Evolutionary conservation across 208 protist species (phyloP), one percentile per base, ranked within the genome.

Genomic region (Trypanosomatidae sp.): DNA sequence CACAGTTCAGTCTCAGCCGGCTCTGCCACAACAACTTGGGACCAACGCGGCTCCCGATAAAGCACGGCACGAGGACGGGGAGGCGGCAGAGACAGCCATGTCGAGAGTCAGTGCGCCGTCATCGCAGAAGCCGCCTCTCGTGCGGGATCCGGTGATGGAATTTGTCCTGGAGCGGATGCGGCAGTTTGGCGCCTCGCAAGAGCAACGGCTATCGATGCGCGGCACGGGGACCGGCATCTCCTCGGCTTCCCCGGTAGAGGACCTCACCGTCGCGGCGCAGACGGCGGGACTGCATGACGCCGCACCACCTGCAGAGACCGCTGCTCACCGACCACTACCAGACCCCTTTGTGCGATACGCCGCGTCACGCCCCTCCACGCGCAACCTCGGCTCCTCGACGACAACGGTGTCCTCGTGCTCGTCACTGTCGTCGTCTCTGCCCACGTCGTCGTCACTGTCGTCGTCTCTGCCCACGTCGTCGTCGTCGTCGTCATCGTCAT

Each of bases 111-210:
- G 58, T 17, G 58, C 58, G 30, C 58, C 58, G 58, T 9, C 58
- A 36, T 36, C 33, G 33, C 30, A 28, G 17, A 28, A 62, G 28
- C 33, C 33, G 25, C 59, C 71, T 15, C 72, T 41, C 6, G 74
- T 91, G 66, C 82, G 85, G 12, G 91, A 95, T 71, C 82, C 88
- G 2, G 83, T 92, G 44, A 95, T 90, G 50, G 52, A 72, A 7
- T 91, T 91, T 64, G 90, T 95, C 15, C 81, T 95, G 62, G 86
- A 95, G 69, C 93, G 88, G 88, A 79, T 95, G 41, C 76, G 83
- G 41, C 81, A 87, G 49, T 92, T 85, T 64, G 72, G 81, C 36
- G 73, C 76, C 22, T 41, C 52, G 15, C 69, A 71, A 22, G 44
- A 73, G 62, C 58, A 53, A 33, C 66, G n/a, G 66, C 15, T 46